Conservation (phyloP, 305 asterid genomes). For the Plantago rigida region DNA sequence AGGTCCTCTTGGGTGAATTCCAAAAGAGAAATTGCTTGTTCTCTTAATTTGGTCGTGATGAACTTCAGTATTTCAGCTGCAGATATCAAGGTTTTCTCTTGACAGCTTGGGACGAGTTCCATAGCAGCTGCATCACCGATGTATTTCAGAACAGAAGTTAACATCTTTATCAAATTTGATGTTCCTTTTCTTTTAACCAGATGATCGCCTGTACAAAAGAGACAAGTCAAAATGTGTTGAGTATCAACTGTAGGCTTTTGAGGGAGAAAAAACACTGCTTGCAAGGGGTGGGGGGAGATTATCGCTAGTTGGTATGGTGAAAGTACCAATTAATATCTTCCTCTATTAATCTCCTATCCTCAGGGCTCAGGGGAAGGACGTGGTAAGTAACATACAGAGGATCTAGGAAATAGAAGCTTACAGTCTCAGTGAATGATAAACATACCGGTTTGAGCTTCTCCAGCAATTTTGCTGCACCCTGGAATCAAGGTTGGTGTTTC, state of each 20-base stretch:
- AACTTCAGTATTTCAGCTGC: constrained; percentile 42
- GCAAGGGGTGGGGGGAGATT: no score
- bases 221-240: constrained; percentile 13
- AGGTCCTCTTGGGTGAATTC: constrained; percentile 45
- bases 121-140: constrained; percentile 54
- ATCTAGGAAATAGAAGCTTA: constrained; percentile 3
- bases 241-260: constrained; percentile 7
- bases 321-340: constrained; percentile 7
- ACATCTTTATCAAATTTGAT: constrained; percentile 43
- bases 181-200: constrained; percentile 28
- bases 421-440: constrained; percentile 11
- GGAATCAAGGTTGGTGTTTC: constrained; percentile 23
- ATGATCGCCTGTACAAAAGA: constrained; percentile 36
- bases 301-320: neutral
- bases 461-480: constrained; percentile 23
- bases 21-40: constrained; percentile 32
- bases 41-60: constrained; percentile 39
- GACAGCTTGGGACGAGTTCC: constrained; percentile 36
- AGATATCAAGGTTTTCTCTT: constrained; percentile 51
- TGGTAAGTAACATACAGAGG: neutral
- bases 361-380: neutral
- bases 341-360: constrained; percentile 1
- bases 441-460: constrained; percentile 38
- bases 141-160: constrained; percentile 63
- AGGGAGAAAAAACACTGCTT: no score